Evolutionary conservation across 345 rosid species (phyloP).

Genomic region (Boechera retrofracta): DNA sequence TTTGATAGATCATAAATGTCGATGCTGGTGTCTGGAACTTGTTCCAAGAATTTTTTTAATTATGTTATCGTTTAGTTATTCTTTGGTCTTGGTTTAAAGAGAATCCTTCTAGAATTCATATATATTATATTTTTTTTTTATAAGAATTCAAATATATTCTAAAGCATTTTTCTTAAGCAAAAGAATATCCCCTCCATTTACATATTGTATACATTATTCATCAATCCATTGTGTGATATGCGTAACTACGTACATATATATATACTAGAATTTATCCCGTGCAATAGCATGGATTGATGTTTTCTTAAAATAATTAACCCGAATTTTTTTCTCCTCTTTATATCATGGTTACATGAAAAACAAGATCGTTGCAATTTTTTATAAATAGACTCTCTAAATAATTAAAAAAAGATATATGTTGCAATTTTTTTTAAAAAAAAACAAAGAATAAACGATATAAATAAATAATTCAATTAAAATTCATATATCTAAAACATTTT

Average conservation of each 20-base stretch:
- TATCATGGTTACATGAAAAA: too few relatives aligned
- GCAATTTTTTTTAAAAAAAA: too few relatives aligned
- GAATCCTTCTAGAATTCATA: constrained; percentile 21
- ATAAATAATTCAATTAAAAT: too few relatives aligned
- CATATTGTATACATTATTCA: constrained; percentile 1
- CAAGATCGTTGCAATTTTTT: too few relatives aligned
- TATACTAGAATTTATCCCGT: too few relatives aligned
- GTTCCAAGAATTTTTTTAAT: neutral
- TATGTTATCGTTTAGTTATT: neutral
- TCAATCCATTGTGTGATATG: neutral
- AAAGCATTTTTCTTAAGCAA: constrained; percentile 17
- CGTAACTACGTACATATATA: neutral
- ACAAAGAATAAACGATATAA: too few relatives aligned
- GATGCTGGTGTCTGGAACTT: constrained; percentile 34
- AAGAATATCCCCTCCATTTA: constrained; percentile 3
- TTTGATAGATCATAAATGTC: constrained; percentile 32
- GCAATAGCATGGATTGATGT: too few relatives aligned
- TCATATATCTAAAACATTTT: too few relatives aligned
- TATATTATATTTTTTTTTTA: neutral
- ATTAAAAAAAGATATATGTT: too few relatives aligned
- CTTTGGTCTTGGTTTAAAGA: constrained; percentile 28
- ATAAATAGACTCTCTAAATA: too few relatives aligned
- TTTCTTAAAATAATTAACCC: too few relatives aligned
- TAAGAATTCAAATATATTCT: neutral
- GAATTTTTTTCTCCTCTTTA: too few relatives aligned